phyloP scores from a whole-genome alignment of 768 basidiomycete species.

The Tephrocybe sp. region DNA sequence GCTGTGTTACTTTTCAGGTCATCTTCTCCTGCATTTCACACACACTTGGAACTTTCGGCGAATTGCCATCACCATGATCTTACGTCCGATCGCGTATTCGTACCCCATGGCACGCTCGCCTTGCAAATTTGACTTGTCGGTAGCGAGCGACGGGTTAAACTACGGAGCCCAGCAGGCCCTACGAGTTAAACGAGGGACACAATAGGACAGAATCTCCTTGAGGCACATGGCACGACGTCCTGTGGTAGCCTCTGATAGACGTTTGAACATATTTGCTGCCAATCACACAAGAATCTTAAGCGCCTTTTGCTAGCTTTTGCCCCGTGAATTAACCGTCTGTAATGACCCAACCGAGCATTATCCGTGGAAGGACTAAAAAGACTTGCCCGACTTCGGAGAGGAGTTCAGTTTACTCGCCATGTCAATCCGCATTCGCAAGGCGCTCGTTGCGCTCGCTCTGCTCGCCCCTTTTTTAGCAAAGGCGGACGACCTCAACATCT shows the following conservation, averaged over 20 bases:
- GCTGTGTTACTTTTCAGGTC: not conserved
- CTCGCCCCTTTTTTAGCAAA: slow-evolving; percentile 20
- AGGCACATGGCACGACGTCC: slow-evolving; percentile 2
- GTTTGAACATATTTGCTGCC: slow-evolving; percentile 1
- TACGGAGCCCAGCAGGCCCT: not conserved
- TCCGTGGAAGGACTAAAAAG: slow-evolving; percentile 10
- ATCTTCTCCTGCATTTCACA: not conserved
- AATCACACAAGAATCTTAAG: not conserved
- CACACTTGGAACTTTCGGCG: not conserved
- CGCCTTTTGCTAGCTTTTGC: not conserved
- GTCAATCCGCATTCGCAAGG: slow-evolving; percentile 9
- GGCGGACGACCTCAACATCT: slow-evolving; percentile 39
- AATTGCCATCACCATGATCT: not conserved
- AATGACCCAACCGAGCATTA: slow-evolving; percentile 13
- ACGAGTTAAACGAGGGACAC: not conserved
- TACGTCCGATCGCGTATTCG: not conserved
- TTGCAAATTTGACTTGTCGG: not conserved
- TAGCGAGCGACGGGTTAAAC: slow-evolving; percentile 1
- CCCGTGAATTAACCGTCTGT: slow-evolving; percentile 15
- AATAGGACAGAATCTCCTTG: slow-evolving; percentile 1
- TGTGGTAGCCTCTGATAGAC: not conserved
- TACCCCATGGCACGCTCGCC: slow-evolving; percentile 4
- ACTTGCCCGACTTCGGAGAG: not conserved
- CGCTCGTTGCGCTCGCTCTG: slow-evolving; percentile 16
- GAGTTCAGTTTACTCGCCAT: not conserved